Evolutionary conservation across 2,329 filamentous ascomycete species (phyloP), one percentile per base, ranked within the genome.

Genomic region (Hirsutella rhossiliensis): DNA sequence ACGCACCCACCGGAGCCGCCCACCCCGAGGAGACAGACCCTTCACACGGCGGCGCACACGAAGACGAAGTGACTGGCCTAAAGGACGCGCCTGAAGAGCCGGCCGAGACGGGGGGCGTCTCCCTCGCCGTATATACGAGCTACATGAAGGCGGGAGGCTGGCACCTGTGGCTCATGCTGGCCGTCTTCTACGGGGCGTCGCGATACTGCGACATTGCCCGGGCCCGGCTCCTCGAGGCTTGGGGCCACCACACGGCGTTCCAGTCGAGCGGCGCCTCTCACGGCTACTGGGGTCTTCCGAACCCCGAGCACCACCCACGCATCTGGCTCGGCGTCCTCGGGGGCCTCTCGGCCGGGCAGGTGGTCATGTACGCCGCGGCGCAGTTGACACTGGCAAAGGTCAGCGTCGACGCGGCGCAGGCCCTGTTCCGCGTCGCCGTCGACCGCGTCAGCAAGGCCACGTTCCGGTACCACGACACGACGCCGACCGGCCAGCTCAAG

Each of bases 401-500:
- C 49, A 78, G 87, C 19, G 89, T 92, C 58, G 75, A 76, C 29
- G 86, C 88, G 1, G 86, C 85, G 0, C 84, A 82, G 52, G 67
- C 71, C 7, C 75, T 96, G 41, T 95, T 95, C 62, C 69, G 69
- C 48, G 71, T 78, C 34, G 84, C 87, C 18, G 78, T 95, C 63
- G 66, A 73, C 2, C 76, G 75, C 42, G 85, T 95, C 41, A 83
- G 82, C 56, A 76, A 80, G 53, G 85, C 88, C 0, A 89, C 82
- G 0, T 94, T 96, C 64, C 79, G 87, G 1, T 96, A 89, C 61
- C 92, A 94, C 64, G 89, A 96, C 57, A 79, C 87, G 4, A 95
- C 89, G 0, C 89, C 89, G 0, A 81, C 94, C 0, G 89, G 89
- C 0, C 78, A 89, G 40, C 68, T 96, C 48, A 95, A 95, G 85